Evolutionary conservation across 345 rosid species (phyloP), one percentile per base, ranked within the genome.

Genomic region (Euphorbia pulcherrima): DNA sequence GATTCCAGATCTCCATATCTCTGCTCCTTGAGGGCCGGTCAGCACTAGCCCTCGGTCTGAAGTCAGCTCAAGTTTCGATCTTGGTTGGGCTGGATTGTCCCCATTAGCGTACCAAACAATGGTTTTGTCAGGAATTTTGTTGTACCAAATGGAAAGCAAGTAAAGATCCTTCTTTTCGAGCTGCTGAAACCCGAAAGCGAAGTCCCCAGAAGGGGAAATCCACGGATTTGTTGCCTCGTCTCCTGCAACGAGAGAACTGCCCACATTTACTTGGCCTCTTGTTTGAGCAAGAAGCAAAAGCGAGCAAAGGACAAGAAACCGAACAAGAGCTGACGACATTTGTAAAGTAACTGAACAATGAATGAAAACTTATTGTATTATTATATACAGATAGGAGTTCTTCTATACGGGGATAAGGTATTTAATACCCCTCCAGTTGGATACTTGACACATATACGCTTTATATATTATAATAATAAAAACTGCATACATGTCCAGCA

Each of bases 71-170:
- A 78, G 8, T 44, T 54, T 72, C 6, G 84, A 81, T 28, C 75
- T 65, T 44, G 20, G 40, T 1, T 66, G 78, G 0, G 66, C 78
- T 29, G 72, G 73, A 4, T 40, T 59, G n/a, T 35, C 64, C 30
- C 41, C 65, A 20, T 71, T 72, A 7, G 81, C 81, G 37, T 58
- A 72, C 82, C 80, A 81, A 24, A 78, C 82, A 1, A 78, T 70
- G 26, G 79, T 72, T 29, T 37, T 23, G 23, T 72, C 65, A 5
- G 74, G 78, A 57, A 81, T 75, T 18, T 67, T 69, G 64, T 70
- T 8, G 44, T 63, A 78, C 78, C 82, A 78, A 8, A 81, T 73
- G 40, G 80, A 74, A 47, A 79, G 77, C 64, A 78, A 53, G 75
- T 55, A 78, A 59, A 72, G 50, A 62, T 67, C 73, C 0, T 37